Percentiles rank a stretch among this genome's conserved stretches.
These are phyloP conservation scores for Elsinoe fawcettii DNA, from an alignment of 2,329 filamentous ascomycete genomes.

Conservation along the genomic window DNA sequence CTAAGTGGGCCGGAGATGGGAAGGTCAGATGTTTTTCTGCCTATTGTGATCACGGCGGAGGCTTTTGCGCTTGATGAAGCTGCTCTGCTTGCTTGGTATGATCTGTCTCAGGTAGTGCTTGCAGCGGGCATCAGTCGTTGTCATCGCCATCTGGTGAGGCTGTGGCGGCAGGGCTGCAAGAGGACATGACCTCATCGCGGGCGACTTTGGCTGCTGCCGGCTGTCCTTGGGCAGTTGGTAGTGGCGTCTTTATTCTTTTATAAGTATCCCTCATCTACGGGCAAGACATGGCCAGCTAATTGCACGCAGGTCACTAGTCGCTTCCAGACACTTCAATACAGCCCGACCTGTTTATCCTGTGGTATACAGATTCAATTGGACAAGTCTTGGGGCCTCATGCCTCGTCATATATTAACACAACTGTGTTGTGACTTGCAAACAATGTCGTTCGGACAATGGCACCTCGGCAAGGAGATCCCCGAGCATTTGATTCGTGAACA, in stretches of 20 bases:
- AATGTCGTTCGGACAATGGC: background rate
- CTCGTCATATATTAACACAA: too few relatives aligned
- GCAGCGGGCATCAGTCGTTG: conserved; percentile 10
- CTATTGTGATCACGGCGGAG: conserved; percentile 16
- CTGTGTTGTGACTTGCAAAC: background rate
- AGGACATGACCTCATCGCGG: conserved; percentile 22
- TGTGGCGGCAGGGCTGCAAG: conserved; percentile 9
- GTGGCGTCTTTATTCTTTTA: conserved; percentile 32
- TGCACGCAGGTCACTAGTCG: conserved; percentile 17
- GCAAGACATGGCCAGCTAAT: conserved; percentile 21
- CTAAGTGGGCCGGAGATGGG: background rate
- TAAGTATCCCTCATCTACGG: conserved; percentile 29
- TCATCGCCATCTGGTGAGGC: conserved; percentile 9
- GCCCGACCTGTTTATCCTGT: too few relatives aligned
- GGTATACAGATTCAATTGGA: too few relatives aligned
- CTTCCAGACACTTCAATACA: too few relatives aligned
- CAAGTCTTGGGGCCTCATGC: too few relatives aligned
- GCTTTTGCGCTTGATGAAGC: conserved; percentile 16
- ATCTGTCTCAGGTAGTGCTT: conserved; percentile 16
- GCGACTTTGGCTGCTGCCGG: conserved; percentile 23
- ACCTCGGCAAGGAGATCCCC: background rate
- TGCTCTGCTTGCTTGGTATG: conserved; percentile 10
- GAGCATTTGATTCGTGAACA: background rate
- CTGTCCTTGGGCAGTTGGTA: conserved; percentile 18
- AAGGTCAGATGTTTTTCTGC: conserved; percentile 23